Conservation (phyloP, 2,329 filamentous ascomycete genomes). For the Aspergillus jensenii region DNA sequence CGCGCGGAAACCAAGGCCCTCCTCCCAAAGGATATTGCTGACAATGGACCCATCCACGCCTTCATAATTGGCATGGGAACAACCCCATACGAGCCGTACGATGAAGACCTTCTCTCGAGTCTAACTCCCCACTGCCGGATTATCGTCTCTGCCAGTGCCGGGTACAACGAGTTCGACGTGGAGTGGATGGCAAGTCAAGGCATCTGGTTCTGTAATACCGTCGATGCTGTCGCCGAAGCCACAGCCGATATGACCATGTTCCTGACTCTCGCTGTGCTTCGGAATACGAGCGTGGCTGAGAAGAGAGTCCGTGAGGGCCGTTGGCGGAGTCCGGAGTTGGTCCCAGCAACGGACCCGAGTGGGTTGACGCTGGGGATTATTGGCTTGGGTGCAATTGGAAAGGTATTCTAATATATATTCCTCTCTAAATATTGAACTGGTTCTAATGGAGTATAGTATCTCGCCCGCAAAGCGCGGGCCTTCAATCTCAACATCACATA, state of each 20-base stretch:
- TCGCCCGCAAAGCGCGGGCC: slow-evolving; percentile 40
- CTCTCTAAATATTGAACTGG: too few relatives aligned
- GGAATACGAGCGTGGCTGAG: slow-evolving; percentile 47
- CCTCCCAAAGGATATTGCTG: too few relatives aligned
- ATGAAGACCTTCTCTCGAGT: too few relatives aligned
- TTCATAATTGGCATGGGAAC: too few relatives aligned
- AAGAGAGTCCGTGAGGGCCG: slow-evolving; percentile 35
- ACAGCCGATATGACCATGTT: slow-evolving; percentile 55
- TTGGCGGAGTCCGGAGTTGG: slow-evolving; percentile 36
- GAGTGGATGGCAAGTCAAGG: slow-evolving; percentile 15
- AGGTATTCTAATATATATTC: slow-evolving; percentile 20
- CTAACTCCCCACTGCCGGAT: too few relatives aligned
- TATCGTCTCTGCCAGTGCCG: too few relatives aligned
- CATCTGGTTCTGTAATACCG: slow-evolving; percentile 56
- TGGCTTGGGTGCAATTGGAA: slow-evolving; percentile 51
- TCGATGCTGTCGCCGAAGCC: slow-evolving; percentile 55
- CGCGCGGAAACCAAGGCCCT: too few relatives aligned
- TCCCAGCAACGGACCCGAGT: slow-evolving; percentile 44
- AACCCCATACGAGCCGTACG: too few relatives aligned
- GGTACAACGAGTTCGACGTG: too few relatives aligned
- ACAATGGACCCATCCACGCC: too few relatives aligned
- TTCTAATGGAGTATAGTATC: slow-evolving; percentile 28
- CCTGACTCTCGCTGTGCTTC: slow-evolving; percentile 47
- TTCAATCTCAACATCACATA: slow-evolving; percentile 50
- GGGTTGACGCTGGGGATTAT: slow-evolving; percentile 50